Conservation (phyloP, 192 early-diverging fungal species). For the Backusella westeae region DNA sequence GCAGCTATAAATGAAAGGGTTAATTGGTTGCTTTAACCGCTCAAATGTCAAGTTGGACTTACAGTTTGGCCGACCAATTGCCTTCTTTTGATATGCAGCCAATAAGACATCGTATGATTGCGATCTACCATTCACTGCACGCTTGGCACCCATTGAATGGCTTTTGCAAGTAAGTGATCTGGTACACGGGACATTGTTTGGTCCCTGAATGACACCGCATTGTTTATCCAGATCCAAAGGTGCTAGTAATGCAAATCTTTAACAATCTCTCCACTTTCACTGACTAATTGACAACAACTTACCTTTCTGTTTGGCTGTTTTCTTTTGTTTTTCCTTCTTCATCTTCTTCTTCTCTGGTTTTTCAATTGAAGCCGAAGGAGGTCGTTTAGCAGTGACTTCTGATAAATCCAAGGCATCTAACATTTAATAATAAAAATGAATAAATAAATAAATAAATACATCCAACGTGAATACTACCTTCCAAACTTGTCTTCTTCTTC, state of each 20-base stretch:
- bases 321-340: constrained; percentile 52
- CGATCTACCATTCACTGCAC: constrained; percentile 81
- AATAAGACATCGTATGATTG: constrained; percentile 80
- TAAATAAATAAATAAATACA: neutral
- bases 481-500: neutral
- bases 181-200: constrained; percentile 64
- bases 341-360: constrained; percentile 58
- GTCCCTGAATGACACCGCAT: constrained; percentile 74
- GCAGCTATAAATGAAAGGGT: neutral
- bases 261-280: neutral
- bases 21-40: neutral
- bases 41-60: constrained; percentile 5
- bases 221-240: constrained; percentile 90
- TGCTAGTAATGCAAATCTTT: constrained; percentile 20
- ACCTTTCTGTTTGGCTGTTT: constrained; percentile 50
- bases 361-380: constrained; percentile 36
- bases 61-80: constrained; percentile 59
- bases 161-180: constrained; percentile 96
- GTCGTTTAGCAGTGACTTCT: constrained; percentile 35
- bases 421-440: neutral
- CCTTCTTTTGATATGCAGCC: constrained; percentile 74
- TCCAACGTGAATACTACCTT: neutral
- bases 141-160: constrained; percentile 86
- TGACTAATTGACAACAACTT: constrained; percentile 28
- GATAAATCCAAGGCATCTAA: constrained; percentile 20